Percentiles rank a stretch among this genome's conserved stretches.
These are phyloP conservation scores for Jackrogersella minutella DNA, from an alignment of 495 filamentous ascomycete species.

Conservation along the genomic window DNA sequence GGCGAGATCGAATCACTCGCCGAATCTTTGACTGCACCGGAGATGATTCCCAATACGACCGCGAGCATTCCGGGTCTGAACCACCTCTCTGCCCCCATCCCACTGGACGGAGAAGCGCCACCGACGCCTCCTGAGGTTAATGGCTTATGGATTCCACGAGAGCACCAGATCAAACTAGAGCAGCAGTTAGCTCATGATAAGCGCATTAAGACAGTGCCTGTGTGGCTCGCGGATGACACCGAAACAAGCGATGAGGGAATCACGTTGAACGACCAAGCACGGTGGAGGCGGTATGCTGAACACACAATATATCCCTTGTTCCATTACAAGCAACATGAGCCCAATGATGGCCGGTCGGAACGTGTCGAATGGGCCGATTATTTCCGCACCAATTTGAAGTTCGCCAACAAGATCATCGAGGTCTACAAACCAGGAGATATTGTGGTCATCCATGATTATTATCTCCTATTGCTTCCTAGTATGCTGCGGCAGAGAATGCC, in stretches of 20 bases:
- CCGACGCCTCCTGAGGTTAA: slow-evolving; percentile 66
- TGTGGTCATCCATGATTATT: slow-evolving; percentile 90
- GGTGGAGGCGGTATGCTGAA: slow-evolving; percentile 90
- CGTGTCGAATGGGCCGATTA: slow-evolving; percentile 90
- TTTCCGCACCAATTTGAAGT: slow-evolving; percentile 83
- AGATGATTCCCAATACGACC: slow-evolving; percentile 54
- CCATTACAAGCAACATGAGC: slow-evolving; percentile 92
- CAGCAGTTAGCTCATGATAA: slow-evolving; percentile 70
- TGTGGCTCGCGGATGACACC: slow-evolving; percentile 81
- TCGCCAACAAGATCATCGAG: slow-evolving; percentile 84
- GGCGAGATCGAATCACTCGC: slow-evolving; percentile 76
- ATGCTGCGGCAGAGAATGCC: slow-evolving; percentile 82
- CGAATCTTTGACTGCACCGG: slow-evolving; percentile 50
- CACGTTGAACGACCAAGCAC: slow-evolving; percentile 74
- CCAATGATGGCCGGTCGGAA: slow-evolving; percentile 81
- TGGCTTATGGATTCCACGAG: slow-evolving; percentile 67
- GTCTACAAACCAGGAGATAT: slow-evolving; percentile 90
- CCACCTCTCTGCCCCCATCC: slow-evolving; percentile 75
- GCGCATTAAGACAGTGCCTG: slow-evolving; percentile 71
- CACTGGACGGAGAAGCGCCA: slow-evolving; percentile 65
- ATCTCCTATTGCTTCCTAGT: slow-evolving; percentile 84
- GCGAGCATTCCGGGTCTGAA: slow-evolving; percentile 53
- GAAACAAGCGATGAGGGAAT: slow-evolving; percentile 70
- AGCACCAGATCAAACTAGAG: slow-evolving; percentile 75
- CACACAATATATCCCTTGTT: slow-evolving; percentile 87